Evolutionary conservation across 2,329 filamentous ascomycete genomes (phyloP).

Genomic region (Phaeoacremonium minimum): DNA sequence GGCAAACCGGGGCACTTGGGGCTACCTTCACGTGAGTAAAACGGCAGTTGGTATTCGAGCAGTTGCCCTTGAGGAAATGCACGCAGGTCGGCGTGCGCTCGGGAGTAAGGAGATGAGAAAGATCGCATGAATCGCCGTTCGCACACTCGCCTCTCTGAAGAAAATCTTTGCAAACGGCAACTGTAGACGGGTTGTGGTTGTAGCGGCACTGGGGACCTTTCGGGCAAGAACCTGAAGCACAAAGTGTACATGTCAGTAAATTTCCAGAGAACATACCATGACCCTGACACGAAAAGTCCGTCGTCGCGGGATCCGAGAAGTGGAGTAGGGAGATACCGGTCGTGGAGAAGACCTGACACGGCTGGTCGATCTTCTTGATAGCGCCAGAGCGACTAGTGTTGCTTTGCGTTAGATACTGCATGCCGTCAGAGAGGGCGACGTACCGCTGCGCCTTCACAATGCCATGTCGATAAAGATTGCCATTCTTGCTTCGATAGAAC

Average conservation of each 20-base stretch:
- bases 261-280: constrained; percentile 13
- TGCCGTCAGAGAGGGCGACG: constrained; percentile 26
- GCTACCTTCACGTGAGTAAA: constrained; percentile 83
- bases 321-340: constrained; percentile 55
- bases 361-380: constrained; percentile 66
- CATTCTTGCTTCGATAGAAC: constrained; percentile 82
- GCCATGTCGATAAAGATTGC: constrained; percentile 77
- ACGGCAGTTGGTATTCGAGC: constrained; percentile 78
- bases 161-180: constrained; percentile 86
- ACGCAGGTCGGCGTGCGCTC: constrained; percentile 84
- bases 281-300: too few species aligned
- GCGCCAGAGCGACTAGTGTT: constrained; percentile 40
- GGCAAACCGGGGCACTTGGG: constrained; percentile 75
- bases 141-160: constrained; percentile 75
- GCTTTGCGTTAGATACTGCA: constrained; percentile 32
- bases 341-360: constrained; percentile 68
- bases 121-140: constrained; percentile 76
- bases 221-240: constrained; percentile 75
- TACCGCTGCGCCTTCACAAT: constrained; percentile 74
- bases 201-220: constrained; percentile 78
- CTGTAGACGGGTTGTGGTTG: constrained; percentile 78
- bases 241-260: constrained; percentile 15
- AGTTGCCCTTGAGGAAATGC: constrained; percentile 86
- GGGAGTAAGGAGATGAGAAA: constrained; percentile 81
- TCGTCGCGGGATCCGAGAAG: constrained; percentile 1